Evolutionary conservation across 2,329 filamentous ascomycete species (phyloP).

Genomic region (Aureobasidium sp.): DNA sequence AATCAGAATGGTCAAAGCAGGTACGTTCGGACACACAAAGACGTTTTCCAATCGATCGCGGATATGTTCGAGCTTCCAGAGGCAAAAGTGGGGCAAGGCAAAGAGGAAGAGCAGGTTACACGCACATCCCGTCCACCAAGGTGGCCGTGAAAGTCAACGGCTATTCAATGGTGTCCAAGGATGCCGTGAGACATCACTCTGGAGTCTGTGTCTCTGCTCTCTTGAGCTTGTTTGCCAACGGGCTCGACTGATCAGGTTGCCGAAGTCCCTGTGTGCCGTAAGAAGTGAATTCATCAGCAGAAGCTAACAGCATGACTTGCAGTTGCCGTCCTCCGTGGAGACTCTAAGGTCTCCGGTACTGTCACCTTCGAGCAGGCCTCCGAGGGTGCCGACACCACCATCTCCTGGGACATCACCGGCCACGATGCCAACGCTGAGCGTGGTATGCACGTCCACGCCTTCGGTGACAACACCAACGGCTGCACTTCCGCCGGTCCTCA

Average conservation of each 20-base stretch:
- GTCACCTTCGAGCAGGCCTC: slow-evolving; percentile 89
- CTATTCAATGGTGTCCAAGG: neutral
- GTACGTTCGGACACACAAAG: slow-evolving; percentile 48
- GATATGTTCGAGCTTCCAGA: neutral
- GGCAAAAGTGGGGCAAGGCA: slow-evolving; percentile 3
- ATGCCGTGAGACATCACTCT: neutral
- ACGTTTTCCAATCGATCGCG: neutral
- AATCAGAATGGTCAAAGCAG: slow-evolving; percentile 97
- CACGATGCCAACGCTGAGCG: slow-evolving; percentile 93
- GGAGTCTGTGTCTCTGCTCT: neutral
- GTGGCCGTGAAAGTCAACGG: slow-evolving; percentile 14
- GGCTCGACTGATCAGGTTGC: neutral
- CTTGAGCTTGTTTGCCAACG: neutral
- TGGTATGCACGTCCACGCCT: slow-evolving; percentile 98
- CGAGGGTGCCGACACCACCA: slow-evolving; percentile 74
- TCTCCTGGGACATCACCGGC: slow-evolving; percentile 88
- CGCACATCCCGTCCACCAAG: slow-evolving; percentile 21
- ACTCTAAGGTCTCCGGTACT: slow-evolving; percentile 90
- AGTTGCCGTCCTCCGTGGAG: slow-evolving; percentile 97
- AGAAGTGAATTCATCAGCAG: neutral
- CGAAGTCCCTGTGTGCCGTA: neutral
- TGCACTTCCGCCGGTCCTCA: slow-evolving; percentile 98
- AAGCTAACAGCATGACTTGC: slow-evolving; percentile 16
- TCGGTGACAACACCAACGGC: slow-evolving; percentile 99
- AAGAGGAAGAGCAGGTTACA: slow-evolving; percentile 37